phyloP scores from a whole-genome alignment of 2,329 filamentous ascomycete genomes.

The Colletotrichum acutatum region DNA sequence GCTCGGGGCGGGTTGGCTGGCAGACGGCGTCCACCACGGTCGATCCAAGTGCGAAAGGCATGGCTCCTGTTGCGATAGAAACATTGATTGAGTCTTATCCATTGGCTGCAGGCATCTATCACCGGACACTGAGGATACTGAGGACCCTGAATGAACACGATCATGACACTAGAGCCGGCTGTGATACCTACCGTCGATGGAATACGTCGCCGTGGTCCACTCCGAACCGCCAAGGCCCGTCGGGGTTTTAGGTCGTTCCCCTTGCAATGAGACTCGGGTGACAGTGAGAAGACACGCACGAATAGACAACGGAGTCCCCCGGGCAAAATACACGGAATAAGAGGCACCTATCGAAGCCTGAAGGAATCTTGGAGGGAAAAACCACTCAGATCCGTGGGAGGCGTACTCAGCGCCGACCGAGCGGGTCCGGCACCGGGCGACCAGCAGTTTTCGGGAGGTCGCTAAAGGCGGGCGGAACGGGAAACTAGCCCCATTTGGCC shows the following conservation, averaged over 20 bases:
- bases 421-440: constrained; percentile 32
- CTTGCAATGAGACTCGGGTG: constrained; percentile 4
- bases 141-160: neutral
- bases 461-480: constrained; percentile 17
- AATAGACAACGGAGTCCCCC: neutral
- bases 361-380: neutral
- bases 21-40: constrained; percentile 5
- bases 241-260: constrained; percentile 7
- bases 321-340: neutral
- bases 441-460: constrained; percentile 31
- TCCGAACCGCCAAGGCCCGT: constrained; percentile 8
- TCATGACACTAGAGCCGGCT: neutral
- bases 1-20: neutral
- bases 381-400: constrained; percentile 18
- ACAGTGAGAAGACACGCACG: neutral
- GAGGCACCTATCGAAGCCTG: neutral
- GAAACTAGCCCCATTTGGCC: constrained; percentile 29
- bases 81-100: neutral
- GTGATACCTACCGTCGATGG: neutral
- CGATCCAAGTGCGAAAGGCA: neutral
- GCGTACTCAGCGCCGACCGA: constrained; percentile 8
- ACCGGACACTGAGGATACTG: neutral
- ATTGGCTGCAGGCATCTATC: neutral
- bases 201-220: neutral
- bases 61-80: neutral